Evolutionary conservation across 257 asterid genomes (phyloP), one percentile per base, ranked within the genome.

Genomic region (Solanum virginianum): DNA sequence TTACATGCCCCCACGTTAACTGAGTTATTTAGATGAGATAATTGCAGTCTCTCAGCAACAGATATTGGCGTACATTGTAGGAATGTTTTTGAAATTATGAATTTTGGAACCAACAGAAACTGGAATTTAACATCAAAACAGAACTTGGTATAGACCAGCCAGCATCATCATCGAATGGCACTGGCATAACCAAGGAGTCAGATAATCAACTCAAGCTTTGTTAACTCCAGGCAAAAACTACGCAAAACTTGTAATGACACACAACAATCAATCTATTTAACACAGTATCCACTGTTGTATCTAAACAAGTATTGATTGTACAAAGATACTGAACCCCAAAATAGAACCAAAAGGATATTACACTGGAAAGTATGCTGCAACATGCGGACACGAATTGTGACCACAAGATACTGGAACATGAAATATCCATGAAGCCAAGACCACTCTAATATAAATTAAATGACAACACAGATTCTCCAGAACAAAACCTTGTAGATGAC

Each of bases 401-500:
- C 66, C 69, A 59, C 55, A 18, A 18, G 71, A 66, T 49, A 18
- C 54, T 83, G 51, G 63, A 39, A 85, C 71, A 83, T 18, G 43
- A 80, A 60, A 62, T 24, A 75, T 86, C 89, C 85, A 69, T n/a
- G 14, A 47, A 10, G 17, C 51, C 22, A 80, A 80, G 88, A 85
- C 80, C 90, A 85, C 88, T 83, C 80, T 82, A 17, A 87, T 83
- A 72, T 45, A 83, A 57, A 83, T 56, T 85, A 36, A 36, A 36
- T 36, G 6, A 36, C 41, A 36, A 4, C 6, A 36, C 86, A 85
- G 86, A 85, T 88, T 87, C 84, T 85, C 89, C 85, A 62, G 86
- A 85, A 83, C 81, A 86, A 69, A 88, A 86, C 84, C 86, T 88
- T 87, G 75, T 41, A 88, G 87, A 89, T 84, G 86, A 91, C 91